These are phyloP conservation scores for Colletotrichum spaethianum DNA, from an alignment of 2,329 filamentous ascomycete genomes.

Conservation along the genomic window DNA sequence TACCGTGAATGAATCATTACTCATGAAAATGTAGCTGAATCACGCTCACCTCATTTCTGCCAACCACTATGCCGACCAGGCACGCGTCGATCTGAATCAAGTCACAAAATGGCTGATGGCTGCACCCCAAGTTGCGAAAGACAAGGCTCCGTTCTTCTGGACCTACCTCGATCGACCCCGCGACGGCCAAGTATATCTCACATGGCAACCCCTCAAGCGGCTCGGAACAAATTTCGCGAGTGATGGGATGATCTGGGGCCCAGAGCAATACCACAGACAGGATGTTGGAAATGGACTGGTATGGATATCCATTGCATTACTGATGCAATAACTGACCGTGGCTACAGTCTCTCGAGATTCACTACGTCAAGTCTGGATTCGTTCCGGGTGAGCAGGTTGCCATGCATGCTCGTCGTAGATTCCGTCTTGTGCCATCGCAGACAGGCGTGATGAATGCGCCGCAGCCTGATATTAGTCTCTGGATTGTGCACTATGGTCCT, in stretches of 20 bases:
- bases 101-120: conserved; percentile 87
- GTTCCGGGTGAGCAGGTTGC: conserved; percentile 82
- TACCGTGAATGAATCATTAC: conserved; percentile 50
- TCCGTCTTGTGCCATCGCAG: conserved; percentile 83
- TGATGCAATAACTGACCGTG: not conserved
- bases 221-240: conserved; percentile 83
- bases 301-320: conserved; percentile 48
- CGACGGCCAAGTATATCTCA: conserved; percentile 86
- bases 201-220: conserved; percentile 87
- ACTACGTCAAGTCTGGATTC: conserved; percentile 86
- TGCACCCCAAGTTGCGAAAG: conserved; percentile 88
- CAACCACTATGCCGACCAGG: conserved; percentile 82
- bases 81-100: conserved; percentile 79
- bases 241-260: conserved; percentile 92
- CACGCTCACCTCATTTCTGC: conserved; percentile 93
- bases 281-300: conserved; percentile 76
- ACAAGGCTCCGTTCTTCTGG: conserved; percentile 91
- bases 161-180: conserved; percentile 87
- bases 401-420: conserved; percentile 85
- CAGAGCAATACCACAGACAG: conserved; percentile 82
- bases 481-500: conserved; percentile 91
- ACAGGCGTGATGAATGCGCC: conserved; percentile 78
- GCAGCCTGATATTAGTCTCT: conserved; percentile 84
- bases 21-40: conserved; percentile 71
- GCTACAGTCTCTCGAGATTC: conserved; percentile 88